These are phyloP conservation scores for Colletotrichum lindemuthianum DNA, from an alignment of 2,329 filamentous ascomycete species.

Conservation along the genomic window DNA sequence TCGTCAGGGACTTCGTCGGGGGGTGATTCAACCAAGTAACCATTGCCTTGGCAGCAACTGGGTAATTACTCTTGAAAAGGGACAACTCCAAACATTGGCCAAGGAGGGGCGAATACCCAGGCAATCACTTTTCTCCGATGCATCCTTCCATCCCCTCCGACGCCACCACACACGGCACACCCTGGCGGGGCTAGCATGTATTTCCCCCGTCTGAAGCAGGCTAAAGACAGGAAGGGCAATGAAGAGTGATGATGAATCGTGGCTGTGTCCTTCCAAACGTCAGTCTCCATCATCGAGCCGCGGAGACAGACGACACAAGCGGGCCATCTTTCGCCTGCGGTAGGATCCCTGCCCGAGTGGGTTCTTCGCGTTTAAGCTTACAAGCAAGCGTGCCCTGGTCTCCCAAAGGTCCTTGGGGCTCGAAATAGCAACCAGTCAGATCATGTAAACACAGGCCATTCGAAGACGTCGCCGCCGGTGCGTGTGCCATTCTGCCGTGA, in stretches of 20 bases:
- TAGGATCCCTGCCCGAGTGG: constrained; percentile 13
- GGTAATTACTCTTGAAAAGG: too few relatives aligned
- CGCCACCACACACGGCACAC: too few relatives aligned
- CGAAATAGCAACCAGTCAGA: constrained; percentile 23
- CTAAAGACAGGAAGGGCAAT: neutral
- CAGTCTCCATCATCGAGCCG: neutral
- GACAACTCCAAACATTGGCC: too few relatives aligned
- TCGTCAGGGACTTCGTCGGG: too few relatives aligned
- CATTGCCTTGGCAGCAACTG: too few relatives aligned
- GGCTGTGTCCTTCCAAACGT: constrained; percentile 24
- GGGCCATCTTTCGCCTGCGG: constrained; percentile 8
- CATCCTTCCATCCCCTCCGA: too few relatives aligned
- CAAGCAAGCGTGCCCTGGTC: constrained; percentile 17
- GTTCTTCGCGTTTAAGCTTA: constrained; percentile 31
- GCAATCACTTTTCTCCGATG: too few relatives aligned
- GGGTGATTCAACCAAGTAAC: too few relatives aligned
- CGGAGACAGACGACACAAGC: constrained; percentile 22
- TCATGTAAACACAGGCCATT: neutral
- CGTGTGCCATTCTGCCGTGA: constrained; percentile 9
- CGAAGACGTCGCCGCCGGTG: neutral
- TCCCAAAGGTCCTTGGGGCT: neutral
- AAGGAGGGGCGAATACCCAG: too few relatives aligned
- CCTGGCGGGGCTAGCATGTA: neutral
- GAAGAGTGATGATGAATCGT: constrained; percentile 25
- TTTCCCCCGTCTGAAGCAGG: constrained; percentile 2